Evolutionary conservation across 306 rosid species (phyloP).

Genomic region (Luffa acutangula): DNA sequence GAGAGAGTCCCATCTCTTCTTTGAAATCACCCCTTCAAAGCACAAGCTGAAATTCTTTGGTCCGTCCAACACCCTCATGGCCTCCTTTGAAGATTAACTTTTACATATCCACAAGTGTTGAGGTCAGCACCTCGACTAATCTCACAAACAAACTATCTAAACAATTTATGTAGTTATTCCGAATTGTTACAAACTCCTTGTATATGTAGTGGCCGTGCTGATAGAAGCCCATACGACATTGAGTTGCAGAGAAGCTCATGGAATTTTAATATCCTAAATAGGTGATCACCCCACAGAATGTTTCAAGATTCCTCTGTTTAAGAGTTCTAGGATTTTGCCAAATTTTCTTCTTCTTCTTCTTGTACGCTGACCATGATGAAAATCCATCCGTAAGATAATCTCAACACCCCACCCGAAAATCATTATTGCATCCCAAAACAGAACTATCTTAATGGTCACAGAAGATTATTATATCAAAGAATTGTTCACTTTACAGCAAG

Average conservation of each 20-base stretch:
- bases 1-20: background rate
- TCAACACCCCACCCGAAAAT: background rate
- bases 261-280: background rate
- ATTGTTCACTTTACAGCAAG: background rate
- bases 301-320: background rate
- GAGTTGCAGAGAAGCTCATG: background rate
- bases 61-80: background rate
- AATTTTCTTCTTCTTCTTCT: background rate
- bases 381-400: background rate
- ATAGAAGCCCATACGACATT: background rate
- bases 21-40: background rate
- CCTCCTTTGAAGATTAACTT: background rate
- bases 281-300: background rate
- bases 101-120: background rate
- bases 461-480: background rate
- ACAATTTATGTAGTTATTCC: too few species aligned
- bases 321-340: background rate
- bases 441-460: background rate
- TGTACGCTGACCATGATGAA: background rate
- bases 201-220: too few species aligned
- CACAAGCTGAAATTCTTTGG: background rate
- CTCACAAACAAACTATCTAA: background rate
- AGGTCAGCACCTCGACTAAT: background rate
- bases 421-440: background rate
- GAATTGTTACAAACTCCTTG: too few species aligned